Percentiles rank a stretch among this genome's conserved stretches.
phyloP scores from a whole-genome alignment of 441 rosid species.

The Syzygium syzygioides region DNA sequence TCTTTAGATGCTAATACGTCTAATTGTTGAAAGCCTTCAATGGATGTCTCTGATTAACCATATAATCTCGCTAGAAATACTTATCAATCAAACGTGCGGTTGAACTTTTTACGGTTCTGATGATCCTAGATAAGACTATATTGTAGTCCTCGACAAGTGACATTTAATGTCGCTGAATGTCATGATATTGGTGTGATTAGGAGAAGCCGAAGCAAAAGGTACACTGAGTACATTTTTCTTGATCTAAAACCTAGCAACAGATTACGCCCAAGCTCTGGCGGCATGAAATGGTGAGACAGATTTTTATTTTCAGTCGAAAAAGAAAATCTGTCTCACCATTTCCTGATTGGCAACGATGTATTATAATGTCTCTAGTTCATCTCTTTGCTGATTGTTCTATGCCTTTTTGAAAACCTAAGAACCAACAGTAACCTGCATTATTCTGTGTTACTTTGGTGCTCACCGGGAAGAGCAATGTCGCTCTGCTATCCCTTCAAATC shows the following conservation, averaged over 20 bases:
- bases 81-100: neutral
- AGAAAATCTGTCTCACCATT: neutral
- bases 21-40: neutral
- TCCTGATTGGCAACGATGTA: neutral
- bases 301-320: too few species aligned
- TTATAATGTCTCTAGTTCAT: neutral
- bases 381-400: neutral
- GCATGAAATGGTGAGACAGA: neutral
- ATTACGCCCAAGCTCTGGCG: neutral
- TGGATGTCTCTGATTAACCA: neutral
- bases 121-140: neutral
- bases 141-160: neutral
- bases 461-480: neutral
- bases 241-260: neutral
- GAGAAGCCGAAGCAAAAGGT: neutral
- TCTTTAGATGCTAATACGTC: neutral
- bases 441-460: neutral
- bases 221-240: neutral
- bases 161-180: too few species aligned
- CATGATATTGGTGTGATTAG: neutral
- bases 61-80: neutral
- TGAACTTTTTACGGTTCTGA: neutral
- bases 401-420: neutral
- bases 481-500: neutral
- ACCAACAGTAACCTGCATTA: neutral